phyloP scores from a whole-genome alignment of 768 basidiomycete species.

The Tylopilus subfusipes region DNA sequence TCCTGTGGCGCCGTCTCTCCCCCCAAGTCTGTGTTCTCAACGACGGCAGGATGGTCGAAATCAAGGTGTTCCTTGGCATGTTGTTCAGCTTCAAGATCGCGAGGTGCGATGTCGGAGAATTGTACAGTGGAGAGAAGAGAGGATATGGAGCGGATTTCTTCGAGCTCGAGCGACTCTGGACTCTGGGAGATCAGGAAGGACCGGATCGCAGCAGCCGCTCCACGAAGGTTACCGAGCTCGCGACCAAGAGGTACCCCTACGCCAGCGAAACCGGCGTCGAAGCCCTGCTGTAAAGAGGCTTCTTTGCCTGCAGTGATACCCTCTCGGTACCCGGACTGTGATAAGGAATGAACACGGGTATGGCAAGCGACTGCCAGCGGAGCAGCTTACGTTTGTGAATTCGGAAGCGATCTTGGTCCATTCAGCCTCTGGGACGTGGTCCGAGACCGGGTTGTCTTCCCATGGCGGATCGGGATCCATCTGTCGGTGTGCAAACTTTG shows the following conservation, averaged over 20 bases:
- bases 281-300: slow-evolving; percentile 80
- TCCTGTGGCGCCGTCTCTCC: slow-evolving; percentile 13
- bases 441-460: slow-evolving; percentile 45
- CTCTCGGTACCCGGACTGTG: slow-evolving; percentile 90
- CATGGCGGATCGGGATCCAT: slow-evolving; percentile 51
- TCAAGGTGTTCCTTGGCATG: slow-evolving; percentile 70
- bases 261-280: slow-evolving; percentile 77
- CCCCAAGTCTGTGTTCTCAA: slow-evolving; percentile 39
- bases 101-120: slow-evolving; percentile 70
- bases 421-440: slow-evolving; percentile 45
- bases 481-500: not conserved
- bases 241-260: slow-evolving; percentile 73
- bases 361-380: not conserved
- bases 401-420: slow-evolving; percentile 66
- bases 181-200: slow-evolving; percentile 45
- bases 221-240: slow-evolving; percentile 75
- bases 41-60: slow-evolving; percentile 26
- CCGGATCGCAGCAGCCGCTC: slow-evolving; percentile 60
- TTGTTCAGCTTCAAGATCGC: slow-evolving; percentile 71
- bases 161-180: slow-evolving; percentile 18
- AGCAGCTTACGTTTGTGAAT: slow-evolving; percentile 64
- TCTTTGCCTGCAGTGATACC: slow-evolving; percentile 94
- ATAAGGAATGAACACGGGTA: not conserved
- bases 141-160: slow-evolving; percentile 53
- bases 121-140: slow-evolving; percentile 54